Base-by-base conservation (phyloP, 805 yeast genomes). In the Metschnikowia koreensis region DNA sequence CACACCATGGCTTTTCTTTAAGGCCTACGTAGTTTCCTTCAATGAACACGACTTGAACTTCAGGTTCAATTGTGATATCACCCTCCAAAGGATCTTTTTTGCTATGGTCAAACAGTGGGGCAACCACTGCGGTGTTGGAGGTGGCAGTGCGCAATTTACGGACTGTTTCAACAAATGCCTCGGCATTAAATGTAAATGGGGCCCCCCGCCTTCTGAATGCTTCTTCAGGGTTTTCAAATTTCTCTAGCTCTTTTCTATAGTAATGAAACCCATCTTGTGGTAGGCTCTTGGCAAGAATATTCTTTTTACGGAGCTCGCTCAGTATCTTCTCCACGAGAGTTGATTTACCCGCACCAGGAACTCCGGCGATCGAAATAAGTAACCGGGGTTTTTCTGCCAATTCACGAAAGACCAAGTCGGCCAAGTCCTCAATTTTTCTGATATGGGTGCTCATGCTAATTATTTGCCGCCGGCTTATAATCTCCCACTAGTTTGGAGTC, bases 311-410 rank as follows among this genome's bases (percentile, higher is more conserved):
- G 34, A 74, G 55, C 60, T 51, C 26, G 57, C 50, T 56, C 74
- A 77, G 77, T 6, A 89, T 68, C 5, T 66, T 50, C 38, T 63
- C 62, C 1, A 92, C 83, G 36, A 84, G 61, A 0, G 96, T 87
- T 3, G 92, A 79, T 65, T 89, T 89, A 0, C 97, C 97, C 0
- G 92, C 82, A 6, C 97, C 97, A 2, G 97, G 96, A 0, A 83
- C 76, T 1, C 96, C 97, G 2, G 84, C 83, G 11, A 90, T 61
- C 0, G 86, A 70, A 9, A 90, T 71, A 15, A 86, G 53, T 2
- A 82, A 64, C 56, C 92, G 49, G 15, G 46, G n/a, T 34, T 50
- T 46, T n/a, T 41, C 46, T 17, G 15, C 38, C 43, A 54, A 38
- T 13, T 40, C 48, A n/a, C 39, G 26, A 36, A 22, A 11, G 22